Evolutionary conservation across 2,329 filamentous ascomycete genomes (phyloP), one percentile per base, ranked within the genome.

Genomic region (Colletotrichum sp.): DNA sequence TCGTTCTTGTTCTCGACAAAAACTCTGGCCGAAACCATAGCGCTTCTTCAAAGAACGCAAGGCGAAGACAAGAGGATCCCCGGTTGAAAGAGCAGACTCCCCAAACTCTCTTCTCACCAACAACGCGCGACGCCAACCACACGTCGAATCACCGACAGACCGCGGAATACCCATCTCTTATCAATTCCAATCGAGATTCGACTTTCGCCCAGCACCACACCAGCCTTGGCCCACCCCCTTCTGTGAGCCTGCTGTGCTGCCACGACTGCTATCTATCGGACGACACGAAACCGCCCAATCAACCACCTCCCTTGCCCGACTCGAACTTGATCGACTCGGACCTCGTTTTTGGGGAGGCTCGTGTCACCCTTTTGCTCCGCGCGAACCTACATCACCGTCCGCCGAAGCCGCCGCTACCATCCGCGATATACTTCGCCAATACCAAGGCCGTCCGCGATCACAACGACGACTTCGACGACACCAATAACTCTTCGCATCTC

Each of bases 181-280:
- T 74, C 70, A 69, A 72, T 52, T 65, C 57, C 71, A 65, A 74
- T 66, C 70, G 65, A 73, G 34, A 59, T 34, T 65, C 36, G 71
- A 49, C 22, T 63, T 68, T 76, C 74, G 36, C 44, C 44, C 44
- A 52, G 44, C 44, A 52, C 44, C 44, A 52, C 44, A 25, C 66
- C 64, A 61, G 64, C 74, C 69, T 76, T 76, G 73, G 73, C 73
- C 70, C 65, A 69, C 70, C 74, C 70, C 73, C 65, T 74, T 76
- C 57, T 34, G 27, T 63, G 39, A 68, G 25, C 63, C 65, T 49
- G 32, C 34, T 61, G 72, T 76, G 69, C 44, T 68, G 49, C 59
- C 52, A 75, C 52, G 29, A 71, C 61, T 67, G 49, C 61, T 32
- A 65, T 75, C 62, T 61, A 39, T 77, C 62, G 36, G 66, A 77